These are phyloP conservation scores for Cladophialophora bantiana DNA, from an alignment of 2,329 filamentous ascomycete genomes.

Conservation along the genomic window DNA sequence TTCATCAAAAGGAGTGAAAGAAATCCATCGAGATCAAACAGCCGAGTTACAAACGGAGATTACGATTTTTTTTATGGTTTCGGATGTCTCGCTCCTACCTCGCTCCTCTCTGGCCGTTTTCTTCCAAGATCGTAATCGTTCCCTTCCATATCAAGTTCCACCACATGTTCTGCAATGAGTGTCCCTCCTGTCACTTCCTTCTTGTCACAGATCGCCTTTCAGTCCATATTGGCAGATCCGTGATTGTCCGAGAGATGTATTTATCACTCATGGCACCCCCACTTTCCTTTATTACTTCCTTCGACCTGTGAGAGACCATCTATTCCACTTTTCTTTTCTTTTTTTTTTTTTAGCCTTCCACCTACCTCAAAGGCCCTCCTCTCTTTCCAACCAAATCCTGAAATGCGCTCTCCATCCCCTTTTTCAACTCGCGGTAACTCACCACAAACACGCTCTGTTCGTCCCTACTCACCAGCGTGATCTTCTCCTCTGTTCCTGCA, in stretches of 20 bases:
- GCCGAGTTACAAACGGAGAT: slow-evolving; percentile 19
- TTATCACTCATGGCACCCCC: slow-evolving; percentile 43
- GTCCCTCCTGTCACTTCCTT: neutral
- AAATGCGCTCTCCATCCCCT: slow-evolving; percentile 67
- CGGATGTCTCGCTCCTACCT: neutral
- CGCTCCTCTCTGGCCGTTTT: neutral
- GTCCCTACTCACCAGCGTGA: slow-evolving; percentile 85
- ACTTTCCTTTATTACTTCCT: neutral
- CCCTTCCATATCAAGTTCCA: neutral
- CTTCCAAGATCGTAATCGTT: neutral
- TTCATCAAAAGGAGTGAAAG: neutral
- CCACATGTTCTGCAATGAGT: neutral
- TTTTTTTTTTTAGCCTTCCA: too few species aligned
- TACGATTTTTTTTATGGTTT: slow-evolving; percentile 19
- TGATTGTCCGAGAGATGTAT: neutral
- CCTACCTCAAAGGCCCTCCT: slow-evolving; percentile 33
- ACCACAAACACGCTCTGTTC: slow-evolving; percentile 89
- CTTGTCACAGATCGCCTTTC: neutral
- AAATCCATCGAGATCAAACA: slow-evolving; percentile 1
- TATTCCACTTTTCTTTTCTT: neutral
- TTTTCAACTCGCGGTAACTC: slow-evolving; percentile 86
- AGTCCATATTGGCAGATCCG: neutral
- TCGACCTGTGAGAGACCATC: neutral
- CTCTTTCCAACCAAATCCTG: slow-evolving; percentile 57
- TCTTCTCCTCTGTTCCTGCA: slow-evolving; percentile 83